Evolutionary conservation across 495 filamentous ascomycete genomes (phyloP).

Genomic region (Sporormia fimetaria): DNA sequence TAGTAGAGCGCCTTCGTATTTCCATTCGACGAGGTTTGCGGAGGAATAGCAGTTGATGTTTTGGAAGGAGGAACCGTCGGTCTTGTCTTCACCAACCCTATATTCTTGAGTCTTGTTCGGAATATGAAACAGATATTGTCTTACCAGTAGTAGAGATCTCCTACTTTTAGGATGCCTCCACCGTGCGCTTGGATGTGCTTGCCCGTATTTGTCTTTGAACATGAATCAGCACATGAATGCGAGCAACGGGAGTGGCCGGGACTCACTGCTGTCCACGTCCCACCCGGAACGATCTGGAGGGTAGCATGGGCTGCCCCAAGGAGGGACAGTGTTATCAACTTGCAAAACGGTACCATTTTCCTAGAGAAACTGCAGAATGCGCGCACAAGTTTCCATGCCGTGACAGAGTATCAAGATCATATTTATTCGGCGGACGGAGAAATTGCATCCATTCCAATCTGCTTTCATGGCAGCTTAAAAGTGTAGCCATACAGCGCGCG

Average conservation of each 20-base stretch:
- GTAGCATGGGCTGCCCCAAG: no score
- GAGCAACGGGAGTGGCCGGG: no score
- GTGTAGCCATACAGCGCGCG: no score
- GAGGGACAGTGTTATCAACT: no score
- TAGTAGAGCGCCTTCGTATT: constrained; percentile 44
- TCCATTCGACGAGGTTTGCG: constrained; percentile 52
- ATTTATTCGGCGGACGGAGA: no score
- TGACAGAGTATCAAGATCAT: no score
- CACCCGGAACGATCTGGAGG: constrained; percentile 5
- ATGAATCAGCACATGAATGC: no score
- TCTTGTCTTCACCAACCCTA: constrained; percentile 57
- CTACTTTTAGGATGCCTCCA: constrained; percentile 42
- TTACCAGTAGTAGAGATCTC: constrained; percentile 38
- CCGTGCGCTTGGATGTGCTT: constrained; percentile 52
- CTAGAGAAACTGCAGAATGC: no score
- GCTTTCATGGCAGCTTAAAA: no score
- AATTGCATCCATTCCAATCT: no score
- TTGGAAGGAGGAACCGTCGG: constrained; percentile 45
- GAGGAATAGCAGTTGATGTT: constrained; percentile 50
- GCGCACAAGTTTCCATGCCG: no score
- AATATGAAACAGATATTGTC: neutral
- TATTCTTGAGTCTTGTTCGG: constrained; percentile 28
- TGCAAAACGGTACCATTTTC: no score
- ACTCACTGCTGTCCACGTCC: constrained; percentile 9
- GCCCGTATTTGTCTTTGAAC: constrained; percentile 33